Base-by-base conservation (phyloP, 1,284 basidiomycete genomes). In the Trichosporon ovoides region DNA sequence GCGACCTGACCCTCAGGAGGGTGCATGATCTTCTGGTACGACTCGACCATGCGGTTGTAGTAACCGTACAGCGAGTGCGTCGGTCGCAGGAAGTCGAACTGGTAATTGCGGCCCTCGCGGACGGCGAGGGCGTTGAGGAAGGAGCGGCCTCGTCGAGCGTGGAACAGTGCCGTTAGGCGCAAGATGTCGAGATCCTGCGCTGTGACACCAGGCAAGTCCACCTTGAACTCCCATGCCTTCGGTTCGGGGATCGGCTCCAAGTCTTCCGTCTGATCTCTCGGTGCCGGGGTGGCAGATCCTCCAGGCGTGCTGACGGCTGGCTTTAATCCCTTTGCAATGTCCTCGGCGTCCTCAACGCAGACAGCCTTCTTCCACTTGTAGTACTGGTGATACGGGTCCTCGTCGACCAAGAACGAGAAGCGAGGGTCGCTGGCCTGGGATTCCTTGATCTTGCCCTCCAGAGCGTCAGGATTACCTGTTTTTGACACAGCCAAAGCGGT, bases 1-100 rank as follows among this genome's bases (percentile, higher is more conserved):
- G 85, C 85, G 68, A 95, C 79, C 57, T 81, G 81, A 63, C 89
- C 88, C 67, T 85, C 84, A 60, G 84, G 83, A 50, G 96, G 93
- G 60, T 91, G 83, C 70, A 98, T 81, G 63, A 98, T 84, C 77
- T 89, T 93, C 55, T 86, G 86, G 78, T 98, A 98, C 75, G 96
- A 93, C 72, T 98, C 93, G 61, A 98, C 92, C 76, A 98, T 85
- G 64, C 89, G 85, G 78, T 98, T 98, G 81, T 98, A 99, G 79
- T 91, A 95, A 53, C 88, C 87, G 71, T 95, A 98, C 35, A 98
- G 85, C 14, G 94, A 97, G 75, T 98, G 95, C 1, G 86, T 90
- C 3, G 95, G 96, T 48, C 91, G 85, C 53, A 99, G 81, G 76
- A 99, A 99, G 74, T 98, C 96, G 71, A 98, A 99, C 71, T 98